A percentile compares a stretch with the other conserved stretches of the same genome.
Evolutionary conservation across 2,329 filamentous ascomycete genomes (phyloP).

Genomic region (Calonectria pseudoturangicola): DNA sequence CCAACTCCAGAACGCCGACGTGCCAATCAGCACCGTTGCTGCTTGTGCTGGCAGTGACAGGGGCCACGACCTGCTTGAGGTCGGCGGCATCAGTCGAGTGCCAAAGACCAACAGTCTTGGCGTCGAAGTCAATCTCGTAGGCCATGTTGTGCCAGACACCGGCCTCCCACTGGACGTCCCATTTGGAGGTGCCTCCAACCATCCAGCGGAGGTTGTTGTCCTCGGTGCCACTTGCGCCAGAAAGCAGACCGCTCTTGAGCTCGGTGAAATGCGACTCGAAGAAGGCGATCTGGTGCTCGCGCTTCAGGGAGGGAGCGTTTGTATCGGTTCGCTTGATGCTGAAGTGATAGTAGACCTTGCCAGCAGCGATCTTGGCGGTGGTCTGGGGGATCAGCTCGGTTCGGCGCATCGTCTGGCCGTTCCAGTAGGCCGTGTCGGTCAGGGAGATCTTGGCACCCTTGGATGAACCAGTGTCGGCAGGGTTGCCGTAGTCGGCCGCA

Average conservation of each 20-base stretch:
- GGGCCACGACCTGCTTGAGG: slow-evolving; percentile 75
- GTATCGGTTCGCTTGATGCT: slow-evolving; percentile 75
- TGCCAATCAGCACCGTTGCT: slow-evolving; percentile 85
- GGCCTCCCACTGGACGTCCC: slow-evolving; percentile 76
- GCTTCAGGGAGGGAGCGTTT: slow-evolving; percentile 76
- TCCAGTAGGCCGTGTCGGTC: slow-evolving; percentile 79
- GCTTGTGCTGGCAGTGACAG: slow-evolving; percentile 75
- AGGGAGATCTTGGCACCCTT: slow-evolving; percentile 83
- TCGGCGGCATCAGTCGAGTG: slow-evolving; percentile 79
- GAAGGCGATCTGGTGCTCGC: slow-evolving; percentile 80
- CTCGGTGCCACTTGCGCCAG: slow-evolving; percentile 57
- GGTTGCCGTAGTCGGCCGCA: slow-evolving; percentile 77
- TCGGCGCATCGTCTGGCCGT: slow-evolving; percentile 82
- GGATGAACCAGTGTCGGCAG: slow-evolving; percentile 75
- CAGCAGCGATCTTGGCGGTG: slow-evolving; percentile 76
- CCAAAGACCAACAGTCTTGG: slow-evolving; percentile 79
- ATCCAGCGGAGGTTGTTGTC: slow-evolving; percentile 78
- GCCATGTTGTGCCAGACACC: slow-evolving; percentile 85
- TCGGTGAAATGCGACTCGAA: slow-evolving; percentile 85
- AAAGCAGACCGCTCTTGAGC: slow-evolving; percentile 76
- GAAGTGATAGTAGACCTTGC: slow-evolving; percentile 84
- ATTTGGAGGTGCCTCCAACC: slow-evolving; percentile 75
- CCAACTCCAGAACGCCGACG: slow-evolving; percentile 80
- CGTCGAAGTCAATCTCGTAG: slow-evolving; percentile 82
- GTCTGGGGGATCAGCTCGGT: slow-evolving; percentile 85